Conservation (phyloP, 768 basidiomycete genomes). For the Collybiopsis luxurians region DNA sequence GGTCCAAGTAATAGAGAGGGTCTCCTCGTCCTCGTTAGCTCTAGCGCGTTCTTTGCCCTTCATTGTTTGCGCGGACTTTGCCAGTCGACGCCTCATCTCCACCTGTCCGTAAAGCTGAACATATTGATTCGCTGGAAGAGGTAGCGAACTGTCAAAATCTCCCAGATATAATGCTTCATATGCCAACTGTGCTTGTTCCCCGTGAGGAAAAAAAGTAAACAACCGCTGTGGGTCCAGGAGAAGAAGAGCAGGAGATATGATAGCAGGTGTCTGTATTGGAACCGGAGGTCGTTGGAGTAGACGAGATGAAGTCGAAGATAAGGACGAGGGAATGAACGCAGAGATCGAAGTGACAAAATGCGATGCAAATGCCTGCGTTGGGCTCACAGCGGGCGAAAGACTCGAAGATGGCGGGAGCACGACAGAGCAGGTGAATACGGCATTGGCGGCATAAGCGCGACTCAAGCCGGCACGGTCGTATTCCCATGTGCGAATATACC, state of each 20-base stretch:
- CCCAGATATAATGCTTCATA: neutral
- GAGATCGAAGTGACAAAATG: neutral
- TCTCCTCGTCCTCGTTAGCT: neutral
- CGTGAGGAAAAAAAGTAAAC: neutral
- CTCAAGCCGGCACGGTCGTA: neutral
- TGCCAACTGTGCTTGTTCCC: neutral
- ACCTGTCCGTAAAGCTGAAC: neutral
- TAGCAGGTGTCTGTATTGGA: neutral
- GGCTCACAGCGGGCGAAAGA: neutral
- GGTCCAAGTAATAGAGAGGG: neutral
- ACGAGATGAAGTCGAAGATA: neutral
- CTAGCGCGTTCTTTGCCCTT: neutral
- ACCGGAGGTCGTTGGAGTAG: neutral
- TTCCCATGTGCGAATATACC: constrained; percentile 2
- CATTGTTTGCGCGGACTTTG: too few relatives aligned
- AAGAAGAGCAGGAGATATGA: neutral
- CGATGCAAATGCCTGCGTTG: neutral
- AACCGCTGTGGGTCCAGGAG: neutral
- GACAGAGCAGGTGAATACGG: neutral
- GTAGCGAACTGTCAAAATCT: neutral
- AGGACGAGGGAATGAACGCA: neutral
- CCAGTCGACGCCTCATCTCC: neutral
- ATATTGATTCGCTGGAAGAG: too few relatives aligned
- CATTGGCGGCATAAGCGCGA: neutral
- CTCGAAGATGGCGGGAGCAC: neutral